Base-by-base conservation (phyloP, 2,329 filamentous ascomycete genomes). In the Torrubiella hemipterigena region DNA sequence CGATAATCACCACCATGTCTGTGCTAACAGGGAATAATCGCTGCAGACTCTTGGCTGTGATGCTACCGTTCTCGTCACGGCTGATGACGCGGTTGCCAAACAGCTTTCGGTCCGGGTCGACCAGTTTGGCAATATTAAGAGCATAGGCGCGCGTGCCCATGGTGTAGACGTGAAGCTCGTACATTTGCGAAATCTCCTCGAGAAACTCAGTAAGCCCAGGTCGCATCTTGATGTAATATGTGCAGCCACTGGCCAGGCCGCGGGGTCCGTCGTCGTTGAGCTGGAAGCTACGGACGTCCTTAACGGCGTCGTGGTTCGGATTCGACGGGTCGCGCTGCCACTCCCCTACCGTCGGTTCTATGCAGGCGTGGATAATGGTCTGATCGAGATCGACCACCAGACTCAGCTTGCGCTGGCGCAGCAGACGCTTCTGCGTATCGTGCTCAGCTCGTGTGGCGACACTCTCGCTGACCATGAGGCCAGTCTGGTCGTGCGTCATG, bases 111-210 rank as follows among this genome's bases (percentile, higher is more conserved):
- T 89, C 77, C 0, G 89, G 89, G 48, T 98, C 91, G 39, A 98
- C 82, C 39, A 98, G 89, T 43, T 81, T 80, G 22, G 86, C 86
- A 44, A 98, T 93, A 38, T 84, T 81, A 44, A 87, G 69, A 8
- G 91, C 91, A 51, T 98, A 98, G n/a, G 89, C 84, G 40, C 91
- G 75, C 15, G 91, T 98, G 34, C 89, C 91, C 91, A 98, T 98
- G 26, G 91, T 98, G 62, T 98, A 98, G 40, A 98, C 89, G 53
- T 98, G 91, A 48, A 96, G 66, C 59, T 98, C 91, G 58, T 91
- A 98, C 46, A 91, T 63, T 47, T 77, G 69, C 1, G 85, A 74
- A 29, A 95, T 69, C 31, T 74, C 72, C 36, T 81, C 66, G 29
- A 98, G 65, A 49, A 98, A 98, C 25, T 80, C 72, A 39, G 75